Evolutionary conservation across 345 rosid genomes (phyloP).

Genomic region (Syzygium jambos): DNA sequence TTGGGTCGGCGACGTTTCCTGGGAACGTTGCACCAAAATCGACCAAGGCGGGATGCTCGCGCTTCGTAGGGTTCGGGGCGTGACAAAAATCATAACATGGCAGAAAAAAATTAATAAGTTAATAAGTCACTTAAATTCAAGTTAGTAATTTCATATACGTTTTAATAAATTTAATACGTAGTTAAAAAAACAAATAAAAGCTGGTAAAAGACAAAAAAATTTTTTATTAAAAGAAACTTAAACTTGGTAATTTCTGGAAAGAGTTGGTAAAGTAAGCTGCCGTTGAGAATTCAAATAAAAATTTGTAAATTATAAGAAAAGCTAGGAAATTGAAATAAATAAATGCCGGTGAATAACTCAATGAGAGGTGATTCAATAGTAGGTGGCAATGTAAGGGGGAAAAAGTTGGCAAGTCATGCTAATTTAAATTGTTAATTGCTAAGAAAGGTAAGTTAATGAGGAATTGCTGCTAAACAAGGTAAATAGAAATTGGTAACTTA

Average conservation of each 20-base stretch:
- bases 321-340: neutral
- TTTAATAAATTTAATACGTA: neutral
- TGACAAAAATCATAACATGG: too few species aligned
- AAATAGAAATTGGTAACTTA: too few species aligned
- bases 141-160: neutral
- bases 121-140: neutral
- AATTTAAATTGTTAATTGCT: neutral
- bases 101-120: neutral
- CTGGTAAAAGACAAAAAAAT: neutral
- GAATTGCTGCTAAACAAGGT: neutral
- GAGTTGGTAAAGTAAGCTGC: neutral
- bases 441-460: neutral
- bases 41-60: too few species aligned
- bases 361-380: neutral
- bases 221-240: neutral
- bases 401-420: neutral
- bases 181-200: neutral
- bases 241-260: neutral
- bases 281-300: neutral
- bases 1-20: too few species aligned
- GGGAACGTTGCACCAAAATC: too few species aligned
- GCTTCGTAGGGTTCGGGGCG: too few species aligned
- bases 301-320: neutral
- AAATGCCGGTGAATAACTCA: neutral
- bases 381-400: neutral